A percentile compares a stretch with the other conserved stretches of the same genome.
Conservation (phyloP, 176 grass and related monocot genomes). For the Elymus sibiricus region DNA sequence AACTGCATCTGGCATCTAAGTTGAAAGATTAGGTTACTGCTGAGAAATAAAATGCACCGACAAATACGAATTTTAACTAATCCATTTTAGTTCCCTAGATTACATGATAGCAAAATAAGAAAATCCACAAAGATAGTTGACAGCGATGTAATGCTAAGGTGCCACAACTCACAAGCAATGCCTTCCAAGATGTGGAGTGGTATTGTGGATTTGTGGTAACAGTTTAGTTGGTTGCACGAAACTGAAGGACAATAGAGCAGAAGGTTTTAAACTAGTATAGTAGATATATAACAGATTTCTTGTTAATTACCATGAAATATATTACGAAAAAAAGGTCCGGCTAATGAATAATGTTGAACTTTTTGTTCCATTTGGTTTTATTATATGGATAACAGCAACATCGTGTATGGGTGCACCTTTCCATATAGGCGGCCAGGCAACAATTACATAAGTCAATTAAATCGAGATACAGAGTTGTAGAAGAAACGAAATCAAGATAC, state of each 20-base stretch:
- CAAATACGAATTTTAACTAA: neutral
- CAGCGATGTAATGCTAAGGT: constrained; percentile 9
- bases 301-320: neutral
- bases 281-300: neutral
- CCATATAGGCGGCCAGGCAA: neutral
- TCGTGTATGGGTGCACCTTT: neutral
- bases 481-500: neutral
- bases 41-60: constrained; percentile 14
- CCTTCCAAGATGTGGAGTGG: neutral
- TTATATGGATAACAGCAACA: neutral
- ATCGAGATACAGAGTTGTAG: neutral
- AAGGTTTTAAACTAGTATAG: neutral
- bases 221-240: neutral
- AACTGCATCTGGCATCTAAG: constrained; percentile 95
- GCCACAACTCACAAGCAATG: neutral
- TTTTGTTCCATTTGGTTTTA: neutral
- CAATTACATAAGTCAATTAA: neutral
- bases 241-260: neutral
- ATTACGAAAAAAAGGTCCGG: neutral
- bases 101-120: neutral
- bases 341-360: neutral
- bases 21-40: constrained; percentile 2
- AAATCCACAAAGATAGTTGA: neutral
- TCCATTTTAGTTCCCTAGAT: neutral
- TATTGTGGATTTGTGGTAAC: neutral